Conservation (phyloP, 2,329 filamentous ascomycete genomes). For the Pseudogymnoascus sp. region DNA sequence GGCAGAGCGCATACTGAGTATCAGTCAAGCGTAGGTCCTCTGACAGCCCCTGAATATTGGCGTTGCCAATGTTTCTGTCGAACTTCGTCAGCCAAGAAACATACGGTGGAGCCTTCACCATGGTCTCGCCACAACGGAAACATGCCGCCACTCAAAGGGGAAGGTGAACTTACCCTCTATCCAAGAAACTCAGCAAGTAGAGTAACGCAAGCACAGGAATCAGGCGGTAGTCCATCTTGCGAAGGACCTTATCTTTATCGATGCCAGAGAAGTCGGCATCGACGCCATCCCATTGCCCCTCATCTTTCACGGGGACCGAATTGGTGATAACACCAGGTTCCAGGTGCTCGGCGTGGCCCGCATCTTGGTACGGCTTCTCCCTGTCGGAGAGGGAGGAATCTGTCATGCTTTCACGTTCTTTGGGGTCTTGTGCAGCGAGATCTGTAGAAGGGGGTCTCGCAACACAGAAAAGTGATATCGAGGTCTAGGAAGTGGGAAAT, state of each 20-base stretch:
- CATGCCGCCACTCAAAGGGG: neutral
- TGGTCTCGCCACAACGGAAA: neutral
- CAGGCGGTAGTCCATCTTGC: constrained; percentile 51
- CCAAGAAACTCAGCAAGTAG: constrained; percentile 69
- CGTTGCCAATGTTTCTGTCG: constrained; percentile 54
- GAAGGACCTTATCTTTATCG: constrained; percentile 8
- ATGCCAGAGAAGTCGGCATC: neutral
- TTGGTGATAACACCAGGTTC: neutral
- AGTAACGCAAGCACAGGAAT: constrained; percentile 59
- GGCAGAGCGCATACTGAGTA: constrained; percentile 16
- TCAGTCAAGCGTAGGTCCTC: constrained; percentile 12
- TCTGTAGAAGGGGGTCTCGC: neutral
- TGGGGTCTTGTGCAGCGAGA: neutral
- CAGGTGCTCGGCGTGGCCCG: neutral
- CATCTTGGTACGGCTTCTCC: neutral
- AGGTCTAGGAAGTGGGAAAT: neutral
- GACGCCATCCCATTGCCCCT: neutral
- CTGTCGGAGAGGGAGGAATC: constrained; percentile 1
- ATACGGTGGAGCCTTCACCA: neutral
- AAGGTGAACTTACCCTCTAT: constrained; percentile 34
- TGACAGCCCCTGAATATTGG: constrained; percentile 12
- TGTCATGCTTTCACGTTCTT: neutral
- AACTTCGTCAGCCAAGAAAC: neutral
- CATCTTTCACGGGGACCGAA: neutral
- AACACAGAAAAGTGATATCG: neutral